Percentiles rank a stretch among this genome's conserved stretches.
Evolutionary conservation across 495 filamentous ascomycete genomes (phyloP).

Genomic region (Terfezia boudieri): DNA sequence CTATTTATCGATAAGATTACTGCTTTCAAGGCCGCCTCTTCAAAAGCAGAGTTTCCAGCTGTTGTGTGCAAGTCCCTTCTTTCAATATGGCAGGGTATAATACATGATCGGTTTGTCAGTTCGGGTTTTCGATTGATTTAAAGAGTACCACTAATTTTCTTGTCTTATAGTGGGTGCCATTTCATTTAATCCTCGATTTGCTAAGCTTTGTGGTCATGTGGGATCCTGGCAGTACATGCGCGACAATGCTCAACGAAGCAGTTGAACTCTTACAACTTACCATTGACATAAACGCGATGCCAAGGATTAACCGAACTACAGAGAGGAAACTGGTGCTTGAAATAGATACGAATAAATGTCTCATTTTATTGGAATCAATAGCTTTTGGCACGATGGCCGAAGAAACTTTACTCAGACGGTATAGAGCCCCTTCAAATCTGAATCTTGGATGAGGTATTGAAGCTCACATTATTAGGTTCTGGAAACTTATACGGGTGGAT

Average conservation of each 20-base stretch:
- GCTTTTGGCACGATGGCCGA: constrained; percentile 22
- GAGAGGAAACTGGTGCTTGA: constrained; percentile 25
- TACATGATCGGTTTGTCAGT: constrained; percentile 34
- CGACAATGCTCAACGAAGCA: constrained; percentile 29
- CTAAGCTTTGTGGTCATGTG: constrained; percentile 31
- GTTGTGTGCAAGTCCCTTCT: constrained; percentile 32
- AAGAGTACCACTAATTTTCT: constrained; percentile 4
- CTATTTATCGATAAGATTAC: constrained; percentile 33
- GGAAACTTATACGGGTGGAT: constrained; percentile 36
- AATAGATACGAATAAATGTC: constrained; percentile 33
- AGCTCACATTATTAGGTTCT: constrained; percentile 25
- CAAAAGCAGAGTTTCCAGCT: constrained; percentile 26
- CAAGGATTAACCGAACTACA: constrained; percentile 27
- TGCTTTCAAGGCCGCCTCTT: constrained; percentile 13
- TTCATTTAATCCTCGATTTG: constrained; percentile 36
- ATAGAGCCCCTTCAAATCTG: not conserved
- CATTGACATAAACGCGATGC: constrained; percentile 34
- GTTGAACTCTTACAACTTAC: constrained; percentile 33
- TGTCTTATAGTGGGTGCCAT: constrained; percentile 26
- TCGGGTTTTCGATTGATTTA: not conserved
- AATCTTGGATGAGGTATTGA: not conserved
- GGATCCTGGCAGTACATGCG: constrained; percentile 25
- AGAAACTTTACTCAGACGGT: constrained; percentile 11
- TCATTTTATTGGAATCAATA: constrained; percentile 35
- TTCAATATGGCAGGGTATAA: constrained; percentile 37